These are phyloP conservation scores for Psilocybe sp. DNA, from an alignment of 768 basidiomycete species.

Conservation along the genomic window DNA sequence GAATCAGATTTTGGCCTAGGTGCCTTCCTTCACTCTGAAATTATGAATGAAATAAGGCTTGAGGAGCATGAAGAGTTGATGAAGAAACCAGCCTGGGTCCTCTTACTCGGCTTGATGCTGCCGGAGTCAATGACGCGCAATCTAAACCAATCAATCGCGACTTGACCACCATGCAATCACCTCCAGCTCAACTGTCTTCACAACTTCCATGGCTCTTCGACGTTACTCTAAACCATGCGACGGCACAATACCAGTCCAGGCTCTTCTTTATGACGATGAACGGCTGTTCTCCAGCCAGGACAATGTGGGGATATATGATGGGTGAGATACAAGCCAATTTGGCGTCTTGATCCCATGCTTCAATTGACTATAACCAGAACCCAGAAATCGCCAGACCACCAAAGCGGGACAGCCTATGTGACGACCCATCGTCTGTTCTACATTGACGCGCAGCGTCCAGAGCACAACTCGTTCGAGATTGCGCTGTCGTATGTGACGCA, in stretches of 20 bases:
- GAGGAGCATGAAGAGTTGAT: too few species aligned
- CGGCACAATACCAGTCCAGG: slow-evolving; percentile 75
- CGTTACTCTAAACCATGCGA: slow-evolving; percentile 59
- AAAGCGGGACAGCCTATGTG: slow-evolving; percentile 67
- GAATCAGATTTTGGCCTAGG: slow-evolving; percentile 4
- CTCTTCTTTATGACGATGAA: slow-evolving; percentile 81
- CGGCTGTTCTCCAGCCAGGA: slow-evolving; percentile 71
- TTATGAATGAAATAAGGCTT: too few species aligned
- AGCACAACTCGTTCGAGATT: slow-evolving; percentile 62
- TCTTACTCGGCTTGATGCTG: too few species aligned
- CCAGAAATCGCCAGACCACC: slow-evolving; percentile 81
- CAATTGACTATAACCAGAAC: slow-evolving; percentile 46
- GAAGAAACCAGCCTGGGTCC: too few species aligned
- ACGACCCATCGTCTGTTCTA: slow-evolving; percentile 88
- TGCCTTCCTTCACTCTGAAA: background rate
- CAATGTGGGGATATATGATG: slow-evolving; percentile 86
- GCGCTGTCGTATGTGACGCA: slow-evolving; percentile 62
- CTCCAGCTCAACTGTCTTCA: background rate
- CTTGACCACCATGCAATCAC: background rate
- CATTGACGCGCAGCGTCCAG: slow-evolving; percentile 51
- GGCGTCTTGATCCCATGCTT: slow-evolving; percentile 9
- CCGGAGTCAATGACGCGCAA: too few species aligned
- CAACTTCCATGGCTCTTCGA: slow-evolving; percentile 45
- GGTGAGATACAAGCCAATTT: slow-evolving; percentile 48
- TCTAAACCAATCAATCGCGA: background rate